These are phyloP conservation scores for Phalaenopsis equestris DNA, from an alignment of 106 monocot species.

Conservation along the genomic window DNA sequence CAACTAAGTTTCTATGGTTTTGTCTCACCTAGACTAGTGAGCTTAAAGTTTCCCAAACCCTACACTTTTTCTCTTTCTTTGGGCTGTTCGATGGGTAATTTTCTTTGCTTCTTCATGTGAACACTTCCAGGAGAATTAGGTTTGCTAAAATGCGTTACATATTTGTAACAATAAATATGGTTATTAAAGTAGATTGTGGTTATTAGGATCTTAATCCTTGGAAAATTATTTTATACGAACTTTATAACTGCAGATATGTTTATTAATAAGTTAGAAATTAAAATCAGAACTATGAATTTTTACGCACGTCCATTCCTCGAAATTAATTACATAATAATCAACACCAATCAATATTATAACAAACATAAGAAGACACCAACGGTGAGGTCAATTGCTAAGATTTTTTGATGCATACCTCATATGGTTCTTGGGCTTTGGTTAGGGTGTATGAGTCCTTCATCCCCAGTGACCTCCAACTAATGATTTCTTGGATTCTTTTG, in stretches of 20 bases:
- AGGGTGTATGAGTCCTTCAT: no score
- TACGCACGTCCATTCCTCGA: neutral
- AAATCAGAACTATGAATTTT: neutral
- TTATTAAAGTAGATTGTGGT: neutral
- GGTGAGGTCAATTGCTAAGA: neutral
- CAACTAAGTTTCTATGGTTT: neutral
- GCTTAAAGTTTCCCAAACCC: neutral
- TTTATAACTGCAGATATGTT: neutral
- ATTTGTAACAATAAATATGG: neutral
- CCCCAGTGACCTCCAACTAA: no score
- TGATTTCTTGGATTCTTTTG: no score
- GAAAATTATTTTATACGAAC: neutral
- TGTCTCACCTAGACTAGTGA: neutral
- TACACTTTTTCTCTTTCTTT: neutral
- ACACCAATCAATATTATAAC: neutral
- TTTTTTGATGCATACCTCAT: no score
- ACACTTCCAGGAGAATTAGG: neutral
- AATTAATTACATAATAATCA: neutral
- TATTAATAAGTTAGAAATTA: neutral
- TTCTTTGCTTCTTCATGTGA: neutral
- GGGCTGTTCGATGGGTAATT: neutral
- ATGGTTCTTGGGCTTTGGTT: no score
- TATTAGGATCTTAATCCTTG: neutral
- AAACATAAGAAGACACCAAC: neutral
- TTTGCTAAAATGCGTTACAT: neutral